Evolutionary conservation across 2,329 filamentous ascomycete genomes (phyloP).

Genomic region (Nigrospora sphaerica): DNA sequence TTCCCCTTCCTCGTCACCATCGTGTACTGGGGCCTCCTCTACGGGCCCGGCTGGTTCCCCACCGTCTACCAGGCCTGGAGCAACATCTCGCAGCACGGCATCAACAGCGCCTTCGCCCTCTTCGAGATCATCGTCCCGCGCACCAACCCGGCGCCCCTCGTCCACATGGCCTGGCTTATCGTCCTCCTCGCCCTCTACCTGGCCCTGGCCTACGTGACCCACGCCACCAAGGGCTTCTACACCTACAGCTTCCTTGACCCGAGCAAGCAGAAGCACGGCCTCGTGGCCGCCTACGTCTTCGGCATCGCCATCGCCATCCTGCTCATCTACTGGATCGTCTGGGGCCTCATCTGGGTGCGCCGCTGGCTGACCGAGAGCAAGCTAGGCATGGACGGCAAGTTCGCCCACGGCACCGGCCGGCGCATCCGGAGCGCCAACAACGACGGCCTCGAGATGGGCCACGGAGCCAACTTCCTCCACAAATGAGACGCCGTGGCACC

Average conservation of each 20-base stretch:
- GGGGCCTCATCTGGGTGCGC: constrained; percentile 32
- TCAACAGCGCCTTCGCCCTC: constrained; percentile 70
- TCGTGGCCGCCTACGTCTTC: constrained; percentile 56
- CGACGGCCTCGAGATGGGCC: background rate
- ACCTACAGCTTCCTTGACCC: constrained; percentile 74
- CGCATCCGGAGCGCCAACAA: constrained; percentile 2
- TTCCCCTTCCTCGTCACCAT: constrained; percentile 64
- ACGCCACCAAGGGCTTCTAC: constrained; percentile 64
- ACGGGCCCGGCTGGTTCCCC: constrained; percentile 59
- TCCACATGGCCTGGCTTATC: constrained; percentile 62
- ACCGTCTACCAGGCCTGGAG: constrained; percentile 49
- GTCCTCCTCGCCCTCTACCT: constrained; percentile 68
- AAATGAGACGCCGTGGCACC: background rate
- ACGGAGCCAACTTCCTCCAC: background rate
- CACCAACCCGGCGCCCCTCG: constrained; percentile 48
- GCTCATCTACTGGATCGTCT: constrained; percentile 35
- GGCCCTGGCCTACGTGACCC: constrained; percentile 65
- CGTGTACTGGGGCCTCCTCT: constrained; percentile 63
- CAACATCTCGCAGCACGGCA: constrained; percentile 65
- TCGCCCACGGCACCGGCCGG: constrained; percentile 6
- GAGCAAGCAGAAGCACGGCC: constrained; percentile 36
- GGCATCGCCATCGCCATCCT: constrained; percentile 36
- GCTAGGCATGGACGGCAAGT: constrained; percentile 15
- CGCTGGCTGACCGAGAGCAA: constrained; percentile 25
- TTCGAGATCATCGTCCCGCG: constrained; percentile 67